Conservation (phyloP, 208 protist species). For the Trypanosoma brucei region DNA sequence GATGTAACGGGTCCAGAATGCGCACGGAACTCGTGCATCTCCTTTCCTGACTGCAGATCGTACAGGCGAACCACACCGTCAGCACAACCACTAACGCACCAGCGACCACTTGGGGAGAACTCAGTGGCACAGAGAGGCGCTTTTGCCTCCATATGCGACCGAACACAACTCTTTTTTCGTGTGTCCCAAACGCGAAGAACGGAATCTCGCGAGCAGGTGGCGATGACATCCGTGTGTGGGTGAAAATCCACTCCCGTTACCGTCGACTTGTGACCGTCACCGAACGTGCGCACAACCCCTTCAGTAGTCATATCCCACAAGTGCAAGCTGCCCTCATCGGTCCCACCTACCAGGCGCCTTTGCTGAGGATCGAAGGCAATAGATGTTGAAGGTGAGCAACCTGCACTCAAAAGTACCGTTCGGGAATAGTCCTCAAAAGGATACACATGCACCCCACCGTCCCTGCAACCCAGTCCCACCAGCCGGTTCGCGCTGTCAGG, state of each 20-base stretch:
- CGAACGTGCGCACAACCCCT: conserved; percentile 52
- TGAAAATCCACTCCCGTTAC: conserved; percentile 67
- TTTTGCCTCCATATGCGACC: conserved; percentile 62
- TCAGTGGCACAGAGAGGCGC: conserved; percentile 56
- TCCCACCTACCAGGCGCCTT: conserved; percentile 46
- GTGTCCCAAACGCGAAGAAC: conserved; percentile 80
- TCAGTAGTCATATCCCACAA: conserved; percentile 71
- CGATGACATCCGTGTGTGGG: conserved; percentile 56
- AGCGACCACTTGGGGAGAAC: conserved; percentile 71
- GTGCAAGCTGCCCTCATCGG: conserved; percentile 47
- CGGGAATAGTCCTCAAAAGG: conserved; percentile 53
- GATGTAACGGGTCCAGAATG: conserved; percentile 71
- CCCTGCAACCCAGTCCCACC: conserved; percentile 61
- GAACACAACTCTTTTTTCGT: conserved; percentile 66
- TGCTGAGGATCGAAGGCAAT: conserved; percentile 65
- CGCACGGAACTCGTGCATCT: conserved; percentile 41
- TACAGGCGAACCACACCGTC: conserved; percentile 70
- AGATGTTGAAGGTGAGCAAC: conserved; percentile 47
- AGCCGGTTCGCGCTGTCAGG: conserved; percentile 49
- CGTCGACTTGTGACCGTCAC: conserved; percentile 48
- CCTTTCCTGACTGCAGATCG: conserved; percentile 46
- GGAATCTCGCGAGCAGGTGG: conserved; percentile 68
- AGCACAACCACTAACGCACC: conserved; percentile 69
- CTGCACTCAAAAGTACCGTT: conserved; percentile 48
- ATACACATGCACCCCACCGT: conserved; percentile 55